Evolutionary conservation across 1,284 basidiomycete species (phyloP).

Genomic region (Coriolopsis trogii): DNA sequence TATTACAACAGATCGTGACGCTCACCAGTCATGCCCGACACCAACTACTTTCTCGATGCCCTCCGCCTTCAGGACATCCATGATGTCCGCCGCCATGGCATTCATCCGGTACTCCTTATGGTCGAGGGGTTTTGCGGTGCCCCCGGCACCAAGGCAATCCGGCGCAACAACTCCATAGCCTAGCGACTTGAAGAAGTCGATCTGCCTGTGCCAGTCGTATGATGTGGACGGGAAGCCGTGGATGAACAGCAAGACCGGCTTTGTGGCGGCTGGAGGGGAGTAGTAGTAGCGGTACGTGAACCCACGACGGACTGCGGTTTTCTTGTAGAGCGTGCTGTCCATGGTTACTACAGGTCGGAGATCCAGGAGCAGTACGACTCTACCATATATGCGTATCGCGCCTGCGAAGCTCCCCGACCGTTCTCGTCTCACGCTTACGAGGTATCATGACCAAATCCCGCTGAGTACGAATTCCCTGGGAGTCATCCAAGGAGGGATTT

Average conservation of each 20-base stretch:
- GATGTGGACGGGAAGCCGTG: slow-evolving; percentile 20
- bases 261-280: slow-evolving; percentile 2
- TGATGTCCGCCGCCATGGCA: slow-evolving; percentile 42
- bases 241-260: slow-evolving; percentile 14
- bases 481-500: too few species aligned
- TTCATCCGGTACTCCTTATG: slow-evolving; percentile 40
- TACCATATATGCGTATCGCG: too few species aligned
- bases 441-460: too few species aligned
- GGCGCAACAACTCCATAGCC: slow-evolving; percentile 54
- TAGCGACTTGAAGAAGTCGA: slow-evolving; percentile 38
- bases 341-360: too few species aligned
- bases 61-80: slow-evolving; percentile 48
- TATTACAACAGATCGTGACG: not conserved
- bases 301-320: slow-evolving; percentile 2
- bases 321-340: slow-evolving; percentile 10
- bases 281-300: slow-evolving; percentile 16
- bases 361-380: too few species aligned
- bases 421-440: too few species aligned
- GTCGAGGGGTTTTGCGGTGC: slow-evolving; percentile 50
- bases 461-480: too few species aligned
- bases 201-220: slow-evolving; percentile 11
- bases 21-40: slow-evolving; percentile 54
- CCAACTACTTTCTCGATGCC: slow-evolving; percentile 39
- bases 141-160: slow-evolving; percentile 55
- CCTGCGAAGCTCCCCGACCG: too few species aligned